phyloP scores from a whole-genome alignment of 2,329 filamentous ascomycete species.

The Alternaria sp. region DNA sequence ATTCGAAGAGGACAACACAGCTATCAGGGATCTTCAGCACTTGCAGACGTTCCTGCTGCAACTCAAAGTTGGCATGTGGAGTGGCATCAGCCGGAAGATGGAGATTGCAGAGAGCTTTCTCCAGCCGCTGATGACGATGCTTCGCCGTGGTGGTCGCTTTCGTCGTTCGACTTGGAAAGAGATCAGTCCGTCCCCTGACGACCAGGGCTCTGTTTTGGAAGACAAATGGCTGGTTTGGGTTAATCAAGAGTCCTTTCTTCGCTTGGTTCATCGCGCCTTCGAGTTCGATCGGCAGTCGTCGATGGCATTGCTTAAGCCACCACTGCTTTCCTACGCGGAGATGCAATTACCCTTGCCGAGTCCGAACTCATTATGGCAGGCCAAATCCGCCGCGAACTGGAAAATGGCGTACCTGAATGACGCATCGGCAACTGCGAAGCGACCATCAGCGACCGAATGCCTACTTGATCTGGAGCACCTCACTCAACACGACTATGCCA shows the following conservation, averaged over 20 bases:
- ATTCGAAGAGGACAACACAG: conserved; percentile 58
- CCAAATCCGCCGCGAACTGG: conserved; percentile 68
- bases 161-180: conserved; percentile 61
- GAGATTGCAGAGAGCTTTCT: conserved; percentile 65
- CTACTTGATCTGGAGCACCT: conserved; percentile 35
- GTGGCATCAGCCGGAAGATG: conserved; percentile 64
- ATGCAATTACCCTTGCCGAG: conserved; percentile 70
- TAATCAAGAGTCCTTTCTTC: conserved; percentile 69
- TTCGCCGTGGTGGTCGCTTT: conserved; percentile 64
- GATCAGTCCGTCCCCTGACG: conserved; percentile 59
- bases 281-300: conserved; percentile 71
- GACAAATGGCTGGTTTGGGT: conserved; percentile 71
- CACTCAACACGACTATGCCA: conserved; percentile 42
- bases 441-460: conserved; percentile 39
- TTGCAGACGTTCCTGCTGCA: conserved; percentile 59
- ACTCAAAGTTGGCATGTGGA: conserved; percentile 64
- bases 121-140: conserved; percentile 62
- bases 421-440: conserved; percentile 17
- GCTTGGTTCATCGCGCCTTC: conserved; percentile 70
- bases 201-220: conserved; percentile 64
- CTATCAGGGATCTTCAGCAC: conserved; percentile 59
- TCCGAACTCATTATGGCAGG: conserved; percentile 68
- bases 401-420: conserved; percentile 63
- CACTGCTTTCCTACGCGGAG: conserved; percentile 72
- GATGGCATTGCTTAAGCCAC: conserved; percentile 69